Evolutionary conservation across 2,329 filamentous ascomycete genomes (phyloP).

Genomic region (Monascus ruber): DNA sequence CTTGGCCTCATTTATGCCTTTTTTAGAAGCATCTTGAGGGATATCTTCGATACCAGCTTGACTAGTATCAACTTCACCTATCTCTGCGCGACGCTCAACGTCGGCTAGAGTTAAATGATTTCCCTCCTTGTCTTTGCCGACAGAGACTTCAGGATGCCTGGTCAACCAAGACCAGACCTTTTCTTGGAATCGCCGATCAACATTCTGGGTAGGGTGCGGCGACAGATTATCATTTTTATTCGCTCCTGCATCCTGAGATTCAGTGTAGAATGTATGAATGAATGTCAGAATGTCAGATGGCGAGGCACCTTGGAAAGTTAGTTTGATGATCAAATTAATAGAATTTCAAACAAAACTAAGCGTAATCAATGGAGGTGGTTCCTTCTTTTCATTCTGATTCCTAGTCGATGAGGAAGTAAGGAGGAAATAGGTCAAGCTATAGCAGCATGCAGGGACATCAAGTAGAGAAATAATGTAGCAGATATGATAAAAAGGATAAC

Average conservation of each 20-base stretch:
- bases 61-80: constrained; percentile 1
- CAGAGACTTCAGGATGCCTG: constrained; percentile 44
- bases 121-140: constrained; percentile 32
- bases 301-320: constrained; percentile 23
- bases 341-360: constrained; percentile 2
- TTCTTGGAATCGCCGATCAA: constrained; percentile 42
- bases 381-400: no score
- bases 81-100: constrained; percentile 17
- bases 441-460: constrained; percentile 4
- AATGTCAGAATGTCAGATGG: constrained; percentile 23
- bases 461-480: no score
- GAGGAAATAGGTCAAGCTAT: constrained; percentile 1
- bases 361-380: neutral
- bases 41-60: neutral
- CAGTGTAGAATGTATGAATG: constrained; percentile 26
- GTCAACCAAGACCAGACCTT: constrained; percentile 49
- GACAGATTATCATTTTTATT: constrained; percentile 1
- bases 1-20: neutral
- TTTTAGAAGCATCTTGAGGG: neutral
- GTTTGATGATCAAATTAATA: constrained; percentile 6
- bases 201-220: constrained; percentile 10
- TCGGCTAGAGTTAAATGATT: constrained; percentile 32
- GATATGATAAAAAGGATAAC: constrained; percentile 2
- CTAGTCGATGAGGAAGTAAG: no score
- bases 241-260: constrained; percentile 8